Conservation (phyloP, 768 basidiomycete genomes). For the Calvatia gigantea region DNA sequence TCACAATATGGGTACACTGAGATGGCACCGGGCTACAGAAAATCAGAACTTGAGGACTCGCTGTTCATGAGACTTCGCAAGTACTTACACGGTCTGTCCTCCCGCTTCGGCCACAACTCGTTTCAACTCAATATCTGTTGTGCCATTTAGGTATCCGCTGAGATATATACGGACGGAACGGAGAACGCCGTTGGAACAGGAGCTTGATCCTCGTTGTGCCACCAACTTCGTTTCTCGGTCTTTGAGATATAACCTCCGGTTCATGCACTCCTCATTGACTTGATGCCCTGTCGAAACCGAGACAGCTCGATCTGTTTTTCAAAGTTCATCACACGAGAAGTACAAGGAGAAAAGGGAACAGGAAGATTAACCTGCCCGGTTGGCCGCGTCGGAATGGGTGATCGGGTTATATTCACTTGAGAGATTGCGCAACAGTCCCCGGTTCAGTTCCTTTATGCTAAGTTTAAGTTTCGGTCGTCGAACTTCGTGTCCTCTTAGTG, state of each 20-base stretch:
- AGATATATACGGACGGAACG: constrained; percentile 59
- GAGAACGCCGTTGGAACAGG: constrained; percentile 23
- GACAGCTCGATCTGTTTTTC: constrained; percentile 48
- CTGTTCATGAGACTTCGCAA: background rate
- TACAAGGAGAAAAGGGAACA: background rate
- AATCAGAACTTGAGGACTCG: background rate
- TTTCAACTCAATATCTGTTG: constrained; percentile 82
- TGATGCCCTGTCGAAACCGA: constrained; percentile 72
- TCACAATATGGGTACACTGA: constrained; percentile 75
- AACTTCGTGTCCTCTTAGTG: constrained; percentile 1
- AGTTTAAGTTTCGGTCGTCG: background rate
- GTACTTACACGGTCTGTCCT: constrained; percentile 57
- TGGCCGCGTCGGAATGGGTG: constrained; percentile 63
- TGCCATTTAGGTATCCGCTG: constrained; percentile 63
- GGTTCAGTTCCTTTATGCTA: constrained; percentile 41
- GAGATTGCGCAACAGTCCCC: constrained; percentile 58
- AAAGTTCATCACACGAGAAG: background rate
- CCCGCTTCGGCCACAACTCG: constrained; percentile 62
- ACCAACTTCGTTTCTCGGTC: constrained; percentile 45
- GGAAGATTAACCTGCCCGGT: constrained; percentile 51
- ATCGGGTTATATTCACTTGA: constrained; percentile 70
- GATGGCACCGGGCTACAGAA: constrained; percentile 36
- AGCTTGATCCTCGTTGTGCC: constrained; percentile 17
- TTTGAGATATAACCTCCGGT: constrained; percentile 34
- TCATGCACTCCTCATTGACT: constrained; percentile 44